A percentile compares a stretch with the other conserved stretches of the same genome.
Conservation (phyloP, 2,329 filamentous ascomycete species). For the Aspergillus flavus region DNA sequence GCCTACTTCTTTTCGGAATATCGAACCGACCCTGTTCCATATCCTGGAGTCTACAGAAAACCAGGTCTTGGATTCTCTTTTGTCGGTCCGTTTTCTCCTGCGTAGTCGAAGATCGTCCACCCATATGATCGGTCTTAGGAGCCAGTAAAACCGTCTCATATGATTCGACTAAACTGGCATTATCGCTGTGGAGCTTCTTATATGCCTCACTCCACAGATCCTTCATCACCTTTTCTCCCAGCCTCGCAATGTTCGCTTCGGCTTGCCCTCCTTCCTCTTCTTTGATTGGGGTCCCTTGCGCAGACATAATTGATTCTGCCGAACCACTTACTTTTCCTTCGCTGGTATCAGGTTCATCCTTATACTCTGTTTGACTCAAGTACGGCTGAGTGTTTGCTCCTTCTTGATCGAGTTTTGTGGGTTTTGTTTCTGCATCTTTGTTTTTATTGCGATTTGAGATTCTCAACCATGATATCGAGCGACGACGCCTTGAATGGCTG, state of each 20-base stretch:
- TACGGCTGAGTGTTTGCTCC: not conserved
- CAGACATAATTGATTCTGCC: not conserved
- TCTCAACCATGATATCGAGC: not conserved
- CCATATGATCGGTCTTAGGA: not conserved
- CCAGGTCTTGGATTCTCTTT: not conserved
- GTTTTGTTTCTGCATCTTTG: not conserved
- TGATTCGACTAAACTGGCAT: not conserved
- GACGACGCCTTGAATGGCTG: not conserved
- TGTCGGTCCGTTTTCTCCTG: not conserved
- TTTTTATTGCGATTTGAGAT: not conserved
- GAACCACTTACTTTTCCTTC: not conserved
- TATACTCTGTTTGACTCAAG: not conserved
- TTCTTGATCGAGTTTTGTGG: not conserved
- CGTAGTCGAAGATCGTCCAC: not conserved
- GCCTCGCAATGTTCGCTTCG: not conserved
- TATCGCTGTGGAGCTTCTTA: not conserved
- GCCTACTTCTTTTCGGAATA: not conserved
- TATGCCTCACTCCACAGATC: not conserved
- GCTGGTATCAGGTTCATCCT: accelerated
- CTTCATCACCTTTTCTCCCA: not conserved
- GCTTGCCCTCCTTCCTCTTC: not conserved
- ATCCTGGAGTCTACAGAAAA: not conserved
- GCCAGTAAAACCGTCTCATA: not conserved
- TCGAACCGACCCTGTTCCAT: not conserved
- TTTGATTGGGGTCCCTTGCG: not conserved